Evolutionary conservation across 75 land plant species (phyloP).

Genomic region (Picea glauca): DNA sequence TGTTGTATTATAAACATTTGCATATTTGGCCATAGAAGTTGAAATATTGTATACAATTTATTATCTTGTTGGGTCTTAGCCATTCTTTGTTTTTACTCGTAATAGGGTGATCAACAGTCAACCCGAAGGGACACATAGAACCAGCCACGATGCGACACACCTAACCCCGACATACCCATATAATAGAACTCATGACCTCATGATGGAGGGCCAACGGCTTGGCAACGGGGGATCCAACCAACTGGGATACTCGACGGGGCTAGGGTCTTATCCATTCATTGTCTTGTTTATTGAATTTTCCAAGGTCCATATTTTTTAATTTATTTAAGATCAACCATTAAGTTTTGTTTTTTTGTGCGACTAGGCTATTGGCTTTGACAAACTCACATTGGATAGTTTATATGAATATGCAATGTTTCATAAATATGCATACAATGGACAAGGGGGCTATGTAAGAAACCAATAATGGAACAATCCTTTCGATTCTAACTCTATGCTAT

Average conservation of each 20-base stretch:
- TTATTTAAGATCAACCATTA: neutral
- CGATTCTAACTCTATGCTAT: conserved; percentile 17
- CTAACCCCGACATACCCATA: too few relatives aligned
- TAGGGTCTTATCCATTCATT: neutral
- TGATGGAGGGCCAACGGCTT: too few relatives aligned
- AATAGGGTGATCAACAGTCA: too few relatives aligned
- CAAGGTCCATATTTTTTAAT: neutral
- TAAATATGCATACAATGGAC: conserved; percentile 32
- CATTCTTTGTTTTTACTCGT: neutral
- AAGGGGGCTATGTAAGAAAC: neutral
- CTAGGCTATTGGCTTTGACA: conserved; percentile 92
- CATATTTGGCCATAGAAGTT: neutral
- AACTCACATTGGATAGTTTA: conserved; percentile 83
- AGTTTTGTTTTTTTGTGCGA: neutral
- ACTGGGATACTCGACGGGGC: too few relatives aligned
- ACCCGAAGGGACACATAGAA: too few relatives aligned
- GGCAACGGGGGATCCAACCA: too few relatives aligned
- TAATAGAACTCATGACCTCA: too few relatives aligned
- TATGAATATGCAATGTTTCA: conserved; percentile 67
- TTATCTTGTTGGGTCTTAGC: too few relatives aligned
- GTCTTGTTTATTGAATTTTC: neutral
- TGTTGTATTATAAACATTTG: neutral
- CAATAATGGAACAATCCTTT: conserved; percentile 34
- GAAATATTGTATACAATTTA: neutral
- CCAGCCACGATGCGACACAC: too few relatives aligned